Base-by-base conservation (phyloP, 225 moss, liverwort and hornwort genomes). In the Lunularia cruciata region DNA sequence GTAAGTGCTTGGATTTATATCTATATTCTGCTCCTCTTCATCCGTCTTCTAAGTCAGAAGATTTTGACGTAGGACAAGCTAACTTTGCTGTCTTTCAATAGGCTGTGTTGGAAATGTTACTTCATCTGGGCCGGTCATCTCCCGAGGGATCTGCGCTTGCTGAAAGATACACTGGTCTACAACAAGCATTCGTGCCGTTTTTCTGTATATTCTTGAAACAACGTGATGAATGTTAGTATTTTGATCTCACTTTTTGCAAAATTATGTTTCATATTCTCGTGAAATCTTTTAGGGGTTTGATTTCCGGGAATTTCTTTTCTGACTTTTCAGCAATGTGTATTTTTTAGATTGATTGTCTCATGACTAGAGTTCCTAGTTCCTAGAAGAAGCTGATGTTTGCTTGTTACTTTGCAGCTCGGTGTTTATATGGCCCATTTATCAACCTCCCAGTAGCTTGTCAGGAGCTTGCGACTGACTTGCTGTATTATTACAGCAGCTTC, bases 51-150 rank as follows among this genome's bases (percentile, higher is more conserved):
- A n/a, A n/a, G n/a, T n/a, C n/a, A n/a, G n/a, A n/a, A n/a, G n/a
- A n/a, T n/a, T n/a, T n/a, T n/a, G n/a, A n/a, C 27, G n/a, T 13
- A 2, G 19, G 2, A 28, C 37, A n/a, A 60, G 60, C 60, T n/a
- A 11, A 60, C 6, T 60, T 12, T n/a, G 23, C 26, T 49, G 39
- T 28, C 10, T 6, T 4, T 38, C 54, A 48, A 66, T 83, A 96
- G 96, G 85, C 90, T 73, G 90, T 92, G 57, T 75, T 96, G 83
- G 92, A 87, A 79, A 92, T 96, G 90, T 70, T 92, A 55, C 73
- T 96, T 69, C 85, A 89, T 71, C 78, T 91, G 64, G 96, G 92
- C 43, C 84, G 90, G 53, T 86, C 87, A 67, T 92, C 89, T 68
- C 76, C 80, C 59, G 86, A 86, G 60, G 87, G 90, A 75, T 96